These are phyloP conservation scores for Phragmites australis DNA, from an alignment of 176 grass and related monocot genomes.

Conservation along the genomic window DNA sequence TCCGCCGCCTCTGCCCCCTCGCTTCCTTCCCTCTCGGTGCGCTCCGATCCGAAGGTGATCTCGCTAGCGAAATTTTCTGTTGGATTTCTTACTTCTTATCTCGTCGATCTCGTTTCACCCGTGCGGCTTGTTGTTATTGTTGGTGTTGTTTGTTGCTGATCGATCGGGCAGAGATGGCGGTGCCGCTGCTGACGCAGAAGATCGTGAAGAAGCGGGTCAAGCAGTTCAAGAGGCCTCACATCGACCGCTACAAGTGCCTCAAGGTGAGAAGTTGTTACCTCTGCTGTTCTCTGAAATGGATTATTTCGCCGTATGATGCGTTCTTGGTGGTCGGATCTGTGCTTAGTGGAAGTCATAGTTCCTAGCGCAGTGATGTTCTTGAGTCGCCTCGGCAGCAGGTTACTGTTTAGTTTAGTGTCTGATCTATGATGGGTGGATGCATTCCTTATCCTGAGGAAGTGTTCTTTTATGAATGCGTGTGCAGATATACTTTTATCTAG, in stretches of 20 bases:
- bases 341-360: background rate
- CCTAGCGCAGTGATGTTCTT: background rate
- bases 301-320: background rate
- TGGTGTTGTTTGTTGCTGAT: background rate
- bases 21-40: background rate
- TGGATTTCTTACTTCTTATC: background rate
- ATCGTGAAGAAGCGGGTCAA: conserved; percentile 91
- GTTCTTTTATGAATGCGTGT: background rate
- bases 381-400: background rate
- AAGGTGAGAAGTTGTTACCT: conserved; percentile 34
- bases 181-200: conserved; percentile 73
- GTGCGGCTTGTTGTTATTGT: background rate
- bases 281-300: background rate
- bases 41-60: conserved; percentile 24
- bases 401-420: background rate
- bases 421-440: background rate
- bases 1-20: conserved; percentile 1
- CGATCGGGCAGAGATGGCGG: conserved; percentile 61
- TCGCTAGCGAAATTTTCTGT: background rate
- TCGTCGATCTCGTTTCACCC: background rate
- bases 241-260: conserved; percentile 75
- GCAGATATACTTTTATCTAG: background rate
- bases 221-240: conserved; percentile 77
- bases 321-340: background rate
- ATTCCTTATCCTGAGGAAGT: no score